Conservation (phyloP, 108 stramenopile genomes). For the Heterococcus sp. region DNA sequence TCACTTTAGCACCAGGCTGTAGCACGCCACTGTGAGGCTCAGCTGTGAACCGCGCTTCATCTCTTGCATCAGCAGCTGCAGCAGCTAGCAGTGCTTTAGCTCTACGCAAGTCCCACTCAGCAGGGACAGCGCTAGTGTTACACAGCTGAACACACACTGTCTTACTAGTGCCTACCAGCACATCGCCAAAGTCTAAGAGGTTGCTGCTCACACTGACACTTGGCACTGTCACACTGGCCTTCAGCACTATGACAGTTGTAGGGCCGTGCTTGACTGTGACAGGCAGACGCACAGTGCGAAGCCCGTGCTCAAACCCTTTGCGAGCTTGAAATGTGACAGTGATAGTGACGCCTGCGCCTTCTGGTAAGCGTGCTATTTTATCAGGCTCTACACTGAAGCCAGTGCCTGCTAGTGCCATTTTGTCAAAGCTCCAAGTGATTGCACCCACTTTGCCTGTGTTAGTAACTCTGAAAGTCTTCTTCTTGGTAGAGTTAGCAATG, state of each 20-base stretch:
- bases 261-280: conserved; percentile 54
- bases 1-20: conserved; percentile 23
- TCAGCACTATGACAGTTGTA: conserved; percentile 44
- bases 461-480: conserved; percentile 51
- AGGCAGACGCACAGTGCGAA: conserved; percentile 44
- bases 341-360: conserved; percentile 49
- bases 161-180: conserved; percentile 42
- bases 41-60: conserved; percentile 45
- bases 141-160: conserved; percentile 30
- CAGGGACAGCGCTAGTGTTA: conserved; percentile 15
- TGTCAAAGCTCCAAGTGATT: conserved; percentile 56
- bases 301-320: conserved; percentile 27
- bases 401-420: conserved; percentile 45
- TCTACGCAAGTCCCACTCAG: conserved; percentile 32
- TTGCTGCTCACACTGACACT: conserved; percentile 33
- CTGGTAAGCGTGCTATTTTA: conserved; percentile 58
- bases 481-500: conserved; percentile 46
- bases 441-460: conserved; percentile 49
- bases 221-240: conserved; percentile 54
- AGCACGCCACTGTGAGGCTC: conserved; percentile 49
- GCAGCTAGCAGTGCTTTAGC: not conserved
- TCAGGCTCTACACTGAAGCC: conserved; percentile 64
- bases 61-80: conserved; percentile 32
- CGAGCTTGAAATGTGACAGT: conserved; percentile 56
- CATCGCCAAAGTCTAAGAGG: conserved; percentile 50